phyloP scores from a whole-genome alignment of 257 asterid species.

The Solanum microdontum region DNA sequence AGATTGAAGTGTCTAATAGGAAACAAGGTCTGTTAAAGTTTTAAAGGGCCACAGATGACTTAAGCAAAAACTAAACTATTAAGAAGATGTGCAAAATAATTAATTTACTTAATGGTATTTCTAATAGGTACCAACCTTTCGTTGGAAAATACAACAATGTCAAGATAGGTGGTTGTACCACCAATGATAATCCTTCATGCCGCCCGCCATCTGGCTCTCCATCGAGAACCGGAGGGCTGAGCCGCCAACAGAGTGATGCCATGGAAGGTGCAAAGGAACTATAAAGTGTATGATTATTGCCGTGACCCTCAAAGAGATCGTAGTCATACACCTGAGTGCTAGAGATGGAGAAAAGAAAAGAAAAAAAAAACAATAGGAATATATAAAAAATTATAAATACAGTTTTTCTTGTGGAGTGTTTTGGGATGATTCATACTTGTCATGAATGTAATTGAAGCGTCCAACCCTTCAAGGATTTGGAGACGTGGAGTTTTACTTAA shows the following conservation, averaged over 20 bases:
- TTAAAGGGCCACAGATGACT: no score
- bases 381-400: not conserved
- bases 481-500: not conserved
- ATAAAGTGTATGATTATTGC: slow-evolving; percentile 62
- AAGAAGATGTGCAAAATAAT: not conserved
- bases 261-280: slow-evolving; percentile 59
- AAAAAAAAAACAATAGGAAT: not conserved
- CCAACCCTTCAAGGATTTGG: not conserved
- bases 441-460: not conserved
- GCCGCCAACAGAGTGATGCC: slow-evolving; percentile 34
- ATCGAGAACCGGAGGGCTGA: slow-evolving; percentile 40
- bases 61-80: not conserved
- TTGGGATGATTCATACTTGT: not conserved
- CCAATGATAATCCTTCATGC: slow-evolving; percentile 50
- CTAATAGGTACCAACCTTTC: slow-evolving; percentile 38
- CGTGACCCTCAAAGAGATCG: slow-evolving; percentile 61
- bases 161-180: slow-evolving; percentile 69
- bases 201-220: slow-evolving; percentile 59
- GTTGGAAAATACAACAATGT: slow-evolving; percentile 52
- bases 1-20: no score
- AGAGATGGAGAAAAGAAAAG: not conserved
- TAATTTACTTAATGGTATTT: not conserved
- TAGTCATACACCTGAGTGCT: slow-evolving; percentile 70
- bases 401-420: not conserved
- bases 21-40: no score